phyloP scores from a whole-genome alignment of 2,329 filamentous ascomycete genomes.

The Trichoderma sp. region DNA sequence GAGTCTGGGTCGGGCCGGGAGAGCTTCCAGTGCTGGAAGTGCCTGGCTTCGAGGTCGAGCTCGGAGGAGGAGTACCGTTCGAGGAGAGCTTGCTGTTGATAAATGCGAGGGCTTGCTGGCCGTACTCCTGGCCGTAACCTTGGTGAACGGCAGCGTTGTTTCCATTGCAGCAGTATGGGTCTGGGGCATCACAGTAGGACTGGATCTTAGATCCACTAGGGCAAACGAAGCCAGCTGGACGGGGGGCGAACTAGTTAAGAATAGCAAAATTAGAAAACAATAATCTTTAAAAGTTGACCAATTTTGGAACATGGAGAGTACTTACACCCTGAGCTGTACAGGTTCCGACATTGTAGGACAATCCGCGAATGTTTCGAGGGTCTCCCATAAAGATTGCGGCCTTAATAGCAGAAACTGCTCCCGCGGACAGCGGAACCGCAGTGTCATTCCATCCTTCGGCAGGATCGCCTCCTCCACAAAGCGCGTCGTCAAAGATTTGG shows the following conservation, averaged over 20 bases:
- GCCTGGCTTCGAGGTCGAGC: background rate
- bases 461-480: conserved; percentile 56
- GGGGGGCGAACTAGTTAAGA: conserved; percentile 53
- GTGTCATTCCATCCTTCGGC: conserved; percentile 45
- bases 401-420: conserved; percentile 54
- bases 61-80: background rate
- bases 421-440: conserved; percentile 41
- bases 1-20: conserved; percentile 18
- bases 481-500: conserved; percentile 61
- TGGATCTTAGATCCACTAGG: conserved; percentile 52
- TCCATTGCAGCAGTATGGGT: conserved; percentile 66
- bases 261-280: background rate
- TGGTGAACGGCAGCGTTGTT: conserved; percentile 58
- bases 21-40: background rate
- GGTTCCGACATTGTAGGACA: conserved; percentile 53
- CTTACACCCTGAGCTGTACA: conserved; percentile 49
- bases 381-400: conserved; percentile 64
- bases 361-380: conserved; percentile 53
- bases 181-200: conserved; percentile 62
- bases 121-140: conserved; percentile 62
- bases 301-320: background rate
- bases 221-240: conserved; percentile 56
- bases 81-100: conserved; percentile 44
- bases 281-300: background rate
- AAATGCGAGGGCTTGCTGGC: conserved; percentile 55